Evolutionary conservation across 2,329 filamentous ascomycete genomes (phyloP).

Genomic region (Ophiosphaerella herpotricha): DNA sequence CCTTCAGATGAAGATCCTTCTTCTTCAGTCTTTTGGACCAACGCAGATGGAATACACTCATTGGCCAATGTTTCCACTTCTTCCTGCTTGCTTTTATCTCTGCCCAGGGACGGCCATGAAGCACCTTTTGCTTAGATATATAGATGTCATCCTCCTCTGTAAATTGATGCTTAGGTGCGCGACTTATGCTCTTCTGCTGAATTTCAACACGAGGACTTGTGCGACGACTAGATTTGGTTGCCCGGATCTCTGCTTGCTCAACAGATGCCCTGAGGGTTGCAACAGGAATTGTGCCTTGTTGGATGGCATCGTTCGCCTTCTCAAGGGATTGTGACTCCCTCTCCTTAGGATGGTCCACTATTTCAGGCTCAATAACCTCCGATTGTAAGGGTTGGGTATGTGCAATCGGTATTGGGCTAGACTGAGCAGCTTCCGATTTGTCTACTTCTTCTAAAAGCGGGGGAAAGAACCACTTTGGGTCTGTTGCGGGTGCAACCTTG

Average conservation of each 20-base stretch:
- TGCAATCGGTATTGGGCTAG: constrained; percentile 13
- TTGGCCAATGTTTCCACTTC: constrained; percentile 27
- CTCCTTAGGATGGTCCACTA: not conserved
- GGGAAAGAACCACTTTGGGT: constrained; percentile 36
- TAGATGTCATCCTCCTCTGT: constrained; percentile 41
- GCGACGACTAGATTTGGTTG: constrained; percentile 6
- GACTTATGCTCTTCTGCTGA: constrained; percentile 1
- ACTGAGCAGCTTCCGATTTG: constrained; percentile 3
- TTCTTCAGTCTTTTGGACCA: constrained; percentile 20
- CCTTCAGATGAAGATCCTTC: constrained; percentile 10
- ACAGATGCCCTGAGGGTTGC: not conserved
- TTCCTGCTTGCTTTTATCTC: constrained; percentile 23
- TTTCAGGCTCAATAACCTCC: not conserved
- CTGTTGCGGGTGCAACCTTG: constrained; percentile 26
- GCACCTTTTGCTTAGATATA: constrained; percentile 37
- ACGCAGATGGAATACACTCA: constrained; percentile 13
- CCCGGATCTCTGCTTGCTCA: not conserved
- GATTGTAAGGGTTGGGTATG: not conserved
- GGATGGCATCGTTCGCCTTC: not conserved
- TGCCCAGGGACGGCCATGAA: constrained; percentile 31
- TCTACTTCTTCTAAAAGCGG: constrained; percentile 17
- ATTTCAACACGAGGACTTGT: constrained; percentile 21
- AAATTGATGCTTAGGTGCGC: constrained; percentile 24
- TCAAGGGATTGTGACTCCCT: not conserved
- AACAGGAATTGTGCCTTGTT: not conserved